Conservation (phyloP, 2,329 filamentous ascomycete species). For the Xylariaceae sp. region DNA sequence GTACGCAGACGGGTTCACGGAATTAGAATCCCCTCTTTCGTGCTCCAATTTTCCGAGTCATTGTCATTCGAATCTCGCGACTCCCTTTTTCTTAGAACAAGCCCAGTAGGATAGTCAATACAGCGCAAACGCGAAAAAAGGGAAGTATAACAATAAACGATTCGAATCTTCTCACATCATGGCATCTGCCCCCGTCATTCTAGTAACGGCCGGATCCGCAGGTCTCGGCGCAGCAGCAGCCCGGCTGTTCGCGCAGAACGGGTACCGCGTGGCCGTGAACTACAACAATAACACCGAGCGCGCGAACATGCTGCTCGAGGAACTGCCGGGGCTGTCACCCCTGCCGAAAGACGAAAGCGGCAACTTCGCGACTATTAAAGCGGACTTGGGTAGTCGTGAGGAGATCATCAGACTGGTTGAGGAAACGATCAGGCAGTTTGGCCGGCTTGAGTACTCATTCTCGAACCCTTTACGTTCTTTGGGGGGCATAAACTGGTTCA, state of each 20-base stretch:
- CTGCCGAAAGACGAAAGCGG: neutral
- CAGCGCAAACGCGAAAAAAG: too few species aligned
- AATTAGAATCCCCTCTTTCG: too few species aligned
- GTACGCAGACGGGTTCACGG: too few species aligned
- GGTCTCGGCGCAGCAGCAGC: slow-evolving; percentile 68
- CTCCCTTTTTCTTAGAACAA: too few species aligned
- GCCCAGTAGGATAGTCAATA: too few species aligned
- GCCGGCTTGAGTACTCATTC: slow-evolving; percentile 54
- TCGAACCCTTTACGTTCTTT: neutral
- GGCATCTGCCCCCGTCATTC: slow-evolving; percentile 32
- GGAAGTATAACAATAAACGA: too few species aligned
- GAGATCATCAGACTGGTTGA: slow-evolving; percentile 59
- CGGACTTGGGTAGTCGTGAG: slow-evolving; percentile 58
- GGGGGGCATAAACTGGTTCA: too few species aligned
- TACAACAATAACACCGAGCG: slow-evolving; percentile 60
- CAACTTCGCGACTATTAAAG: slow-evolving; percentile 53
- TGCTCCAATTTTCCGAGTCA: too few species aligned
- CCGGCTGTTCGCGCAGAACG: slow-evolving; percentile 62
- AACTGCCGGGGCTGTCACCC: slow-evolving; percentile 48
- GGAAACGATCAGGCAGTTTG: slow-evolving; percentile 56
- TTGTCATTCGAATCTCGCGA: too few species aligned
- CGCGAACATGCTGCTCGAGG: slow-evolving; percentile 55
- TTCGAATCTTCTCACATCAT: slow-evolving; percentile 15
- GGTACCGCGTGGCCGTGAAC: slow-evolving; percentile 69
- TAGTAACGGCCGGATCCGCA: slow-evolving; percentile 53